Evolutionary conservation across 495 filamentous ascomycete species (phyloP).

Genomic region (Antarctomyces pellizariae): DNA sequence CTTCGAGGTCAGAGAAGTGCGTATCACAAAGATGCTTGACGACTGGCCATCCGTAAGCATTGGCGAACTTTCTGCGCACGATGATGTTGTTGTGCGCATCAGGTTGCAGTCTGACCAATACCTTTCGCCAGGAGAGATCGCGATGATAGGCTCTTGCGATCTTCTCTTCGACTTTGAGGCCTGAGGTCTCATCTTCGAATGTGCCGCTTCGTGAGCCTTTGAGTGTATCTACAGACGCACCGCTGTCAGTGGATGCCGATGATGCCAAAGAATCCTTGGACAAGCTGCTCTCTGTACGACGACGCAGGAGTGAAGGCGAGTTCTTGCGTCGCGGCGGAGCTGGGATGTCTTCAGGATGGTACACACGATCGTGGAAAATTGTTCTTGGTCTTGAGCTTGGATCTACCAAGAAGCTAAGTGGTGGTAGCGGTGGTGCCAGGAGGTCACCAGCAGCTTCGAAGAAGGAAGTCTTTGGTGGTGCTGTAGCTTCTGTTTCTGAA

Average conservation of each 20-base stretch:
- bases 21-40: constrained; percentile 82
- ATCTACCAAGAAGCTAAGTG: constrained; percentile 55
- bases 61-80: constrained; percentile 84
- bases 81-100: constrained; percentile 98
- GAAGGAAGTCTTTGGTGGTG: constrained; percentile 79
- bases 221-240: no score
- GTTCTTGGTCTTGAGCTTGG: constrained; percentile 66
- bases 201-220: no score
- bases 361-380: constrained; percentile 92
- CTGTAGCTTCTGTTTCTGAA: constrained; percentile 20
- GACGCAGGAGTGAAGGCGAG: constrained; percentile 4
- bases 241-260: no score
- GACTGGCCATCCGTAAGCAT: constrained; percentile 95
- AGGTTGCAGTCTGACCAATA: constrained; percentile 81
- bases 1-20: constrained; percentile 54
- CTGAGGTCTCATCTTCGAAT: constrained; percentile 26
- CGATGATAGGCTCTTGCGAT: constrained; percentile 88
- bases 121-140: constrained; percentile 82
- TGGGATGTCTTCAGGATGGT: constrained; percentile 82
- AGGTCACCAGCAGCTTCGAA: constrained; percentile 88
- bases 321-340: constrained; percentile 32
- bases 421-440: constrained; percentile 71
- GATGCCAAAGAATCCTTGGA: no score
- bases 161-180: constrained; percentile 86
- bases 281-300: constrained; percentile 5